Evolutionary conservation across 352 stramenopile genomes (phyloP).

Genomic region (Phytophthora vignae): DNA sequence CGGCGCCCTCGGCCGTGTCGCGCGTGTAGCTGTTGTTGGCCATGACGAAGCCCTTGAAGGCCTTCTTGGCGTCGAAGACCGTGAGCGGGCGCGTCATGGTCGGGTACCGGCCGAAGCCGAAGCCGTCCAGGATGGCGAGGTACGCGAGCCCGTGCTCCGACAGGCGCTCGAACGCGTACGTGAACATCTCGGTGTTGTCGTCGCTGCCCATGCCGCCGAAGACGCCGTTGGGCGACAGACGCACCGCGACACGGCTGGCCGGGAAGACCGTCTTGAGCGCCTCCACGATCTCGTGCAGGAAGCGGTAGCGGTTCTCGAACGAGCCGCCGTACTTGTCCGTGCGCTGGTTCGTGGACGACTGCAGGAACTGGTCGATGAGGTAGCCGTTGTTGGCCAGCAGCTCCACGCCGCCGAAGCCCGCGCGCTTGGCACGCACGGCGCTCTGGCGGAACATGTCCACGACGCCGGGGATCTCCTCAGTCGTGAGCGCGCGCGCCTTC

Average conservation of each 20-base stretch:
- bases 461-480: no score
- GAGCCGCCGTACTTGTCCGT: no score
- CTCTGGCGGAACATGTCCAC: no score
- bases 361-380: no score
- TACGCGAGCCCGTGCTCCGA: constrained; percentile 32
- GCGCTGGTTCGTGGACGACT: no score
- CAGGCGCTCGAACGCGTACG: constrained; percentile 36
- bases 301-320: no score
- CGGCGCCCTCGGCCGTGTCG: constrained; percentile 15
- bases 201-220: constrained; percentile 38
- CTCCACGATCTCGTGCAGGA: constrained; percentile 19
- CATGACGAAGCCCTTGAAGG: constrained; percentile 39
- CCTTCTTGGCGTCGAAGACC: constrained; percentile 38
- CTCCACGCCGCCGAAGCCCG: no score
- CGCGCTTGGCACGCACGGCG: no score
- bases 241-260: constrained; percentile 34
- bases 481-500: no score
- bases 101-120: constrained; percentile 34
- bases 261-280: no score
- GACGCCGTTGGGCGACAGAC: constrained; percentile 35
- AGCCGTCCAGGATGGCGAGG: constrained; percentile 37
- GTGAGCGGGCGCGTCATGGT: no score
- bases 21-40: constrained; percentile 44
- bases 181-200: constrained; percentile 47
- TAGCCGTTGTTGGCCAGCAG: no score